Base-by-base conservation (phyloP, 305 asterid genomes). In the Fraxinus albicans region DNA sequence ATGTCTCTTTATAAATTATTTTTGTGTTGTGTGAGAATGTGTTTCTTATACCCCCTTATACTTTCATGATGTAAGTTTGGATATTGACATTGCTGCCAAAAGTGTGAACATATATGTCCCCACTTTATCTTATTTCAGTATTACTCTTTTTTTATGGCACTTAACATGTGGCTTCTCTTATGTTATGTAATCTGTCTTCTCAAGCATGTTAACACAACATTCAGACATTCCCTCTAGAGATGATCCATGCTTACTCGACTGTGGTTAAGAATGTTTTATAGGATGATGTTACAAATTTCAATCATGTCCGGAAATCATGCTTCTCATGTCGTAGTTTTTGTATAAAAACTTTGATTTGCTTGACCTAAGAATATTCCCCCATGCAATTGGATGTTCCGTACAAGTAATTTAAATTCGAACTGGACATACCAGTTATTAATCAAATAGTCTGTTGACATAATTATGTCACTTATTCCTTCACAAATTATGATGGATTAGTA, bases 161-260 rank as follows among this genome's bases (percentile, higher is more conserved):
- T 38, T 7, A 8, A 8, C 3, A 8, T 2, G 3, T 40, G 47
- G 47, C 47, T 40, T 40, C 47, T 40, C 47, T 40, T 2, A 40
- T 40, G 12, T 40, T 40, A 40, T 70, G 42, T 69, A 65, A 60
- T 42, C 33, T 73, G 83, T 42, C 78, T 81, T 85, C 55, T 84
- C 55, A 9, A 74, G 29, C 82, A n/a, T 15, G 17, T 79, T 38
- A 40, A 8, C 47, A 40, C 12, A 80, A 42, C 72, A 58, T 33
- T 79, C 63, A 53, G 60, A 69, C 55, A 73, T 8, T 40, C 53
- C 38, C 78, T 76, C 7, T 8, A 10, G 78, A 58, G 47, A 12
- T 36, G 74, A 53, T 35, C 72, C 79, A 78, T 77, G 73, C 76
- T 60, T 60, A 25, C 78, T 83, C 33, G 78, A 44, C 82, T 72